Evolutionary conservation across 2,329 filamentous ascomycete genomes (phyloP).

Genomic region (Diplodia intermedia): DNA sequence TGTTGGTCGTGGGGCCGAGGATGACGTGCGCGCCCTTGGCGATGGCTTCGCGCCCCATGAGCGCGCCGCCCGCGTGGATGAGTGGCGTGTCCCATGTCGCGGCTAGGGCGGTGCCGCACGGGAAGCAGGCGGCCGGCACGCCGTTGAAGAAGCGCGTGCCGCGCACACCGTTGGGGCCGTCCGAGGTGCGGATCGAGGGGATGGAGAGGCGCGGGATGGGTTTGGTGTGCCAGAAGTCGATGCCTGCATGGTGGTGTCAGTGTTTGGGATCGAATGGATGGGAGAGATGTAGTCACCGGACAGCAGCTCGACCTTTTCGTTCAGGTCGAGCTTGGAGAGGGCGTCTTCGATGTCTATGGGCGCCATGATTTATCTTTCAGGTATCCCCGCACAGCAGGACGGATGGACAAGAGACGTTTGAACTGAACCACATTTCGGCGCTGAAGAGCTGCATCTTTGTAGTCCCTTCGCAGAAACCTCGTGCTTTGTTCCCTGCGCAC

Average conservation of each 20-base stretch:
- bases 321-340: constrained; percentile 31
- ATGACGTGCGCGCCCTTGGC: constrained; percentile 76
- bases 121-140: constrained; percentile 72
- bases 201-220: constrained; percentile 64
- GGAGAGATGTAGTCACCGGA: constrained; percentile 25
- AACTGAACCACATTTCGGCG: neutral
- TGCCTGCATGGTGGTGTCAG: constrained; percentile 44
- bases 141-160: constrained; percentile 70
- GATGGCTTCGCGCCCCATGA: constrained; percentile 73
- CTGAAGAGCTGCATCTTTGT: neutral
- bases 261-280: no score
- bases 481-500: neutral
- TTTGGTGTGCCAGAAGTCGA: constrained; percentile 74
- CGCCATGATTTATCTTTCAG: constrained; percentile 10
- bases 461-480: neutral
- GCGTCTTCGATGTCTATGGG: constrained; percentile 25
- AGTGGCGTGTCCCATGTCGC: constrained; percentile 78
- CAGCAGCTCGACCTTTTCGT: constrained; percentile 33
- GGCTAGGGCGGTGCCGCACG: constrained; percentile 73
- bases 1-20: constrained; percentile 78
- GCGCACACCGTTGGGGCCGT: constrained; percentile 73
- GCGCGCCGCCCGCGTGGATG: constrained; percentile 69
- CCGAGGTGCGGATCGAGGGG: constrained; percentile 67
- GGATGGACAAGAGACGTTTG: neutral
- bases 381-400: neutral